Percentiles rank a stretch among this genome's conserved stretches.
Evolutionary conservation across 2,329 filamentous ascomycete species (phyloP).

Genomic region (Colletotrichum incanum): DNA sequence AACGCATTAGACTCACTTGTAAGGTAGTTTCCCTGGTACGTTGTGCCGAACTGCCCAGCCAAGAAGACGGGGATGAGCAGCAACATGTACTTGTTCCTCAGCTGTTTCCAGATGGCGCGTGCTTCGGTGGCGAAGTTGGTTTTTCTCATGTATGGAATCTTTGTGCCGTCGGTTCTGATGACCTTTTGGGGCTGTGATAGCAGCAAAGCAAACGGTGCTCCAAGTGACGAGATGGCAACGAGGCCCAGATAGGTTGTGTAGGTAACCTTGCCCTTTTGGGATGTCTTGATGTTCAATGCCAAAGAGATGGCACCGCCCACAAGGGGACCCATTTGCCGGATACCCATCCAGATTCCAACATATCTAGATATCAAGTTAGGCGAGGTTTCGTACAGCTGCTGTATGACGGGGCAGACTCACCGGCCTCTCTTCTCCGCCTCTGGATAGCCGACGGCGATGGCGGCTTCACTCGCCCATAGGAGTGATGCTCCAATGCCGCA

Average conservation of each 20-base stretch:
- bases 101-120: constrained; percentile 36
- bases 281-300: constrained; percentile 59
- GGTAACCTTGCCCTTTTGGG: constrained; percentile 55
- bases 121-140: constrained; percentile 31
- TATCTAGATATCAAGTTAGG: constrained; percentile 7
- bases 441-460: constrained; percentile 71
- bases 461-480: constrained; percentile 56
- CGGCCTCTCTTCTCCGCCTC: constrained; percentile 74
- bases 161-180: constrained; percentile 59
- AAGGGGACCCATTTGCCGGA: constrained; percentile 46
- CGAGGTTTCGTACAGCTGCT: neutral
- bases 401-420: neutral
- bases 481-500: constrained; percentile 58
- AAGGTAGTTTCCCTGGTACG: constrained; percentile 36
- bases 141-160: constrained; percentile 47
- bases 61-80: constrained; percentile 36
- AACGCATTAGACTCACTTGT: constrained; percentile 10
- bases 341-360: constrained; percentile 38
- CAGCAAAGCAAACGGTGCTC: constrained; percentile 58
- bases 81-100: constrained; percentile 37
- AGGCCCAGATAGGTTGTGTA: constrained; percentile 62
- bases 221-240: constrained; percentile 64
- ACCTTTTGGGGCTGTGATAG: constrained; percentile 63
- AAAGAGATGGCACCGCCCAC: constrained; percentile 67
- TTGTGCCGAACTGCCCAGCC: constrained; percentile 36